Conservation (phyloP, 2,329 filamentous ascomycete species). For the Aspergillus niger region DNA sequence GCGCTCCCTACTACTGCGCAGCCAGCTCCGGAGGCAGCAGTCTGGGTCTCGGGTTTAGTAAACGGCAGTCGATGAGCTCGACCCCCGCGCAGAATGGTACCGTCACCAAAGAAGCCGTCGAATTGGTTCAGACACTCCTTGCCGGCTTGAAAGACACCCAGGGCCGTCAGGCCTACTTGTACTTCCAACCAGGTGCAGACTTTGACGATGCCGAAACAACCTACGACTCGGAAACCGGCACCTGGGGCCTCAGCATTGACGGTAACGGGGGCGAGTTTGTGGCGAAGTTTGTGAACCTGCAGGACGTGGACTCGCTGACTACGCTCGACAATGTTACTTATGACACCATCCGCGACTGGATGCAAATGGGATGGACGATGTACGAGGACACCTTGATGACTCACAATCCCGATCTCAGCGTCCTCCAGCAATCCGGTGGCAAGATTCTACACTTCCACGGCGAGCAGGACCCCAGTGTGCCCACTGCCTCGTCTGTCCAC, state of each 20-base stretch:
- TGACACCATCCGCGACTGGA: conserved; percentile 57
- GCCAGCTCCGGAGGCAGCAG: conserved; percentile 34
- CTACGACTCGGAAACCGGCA: not conserved
- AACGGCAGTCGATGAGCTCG: too few species aligned
- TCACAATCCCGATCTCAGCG: conserved; percentile 51
- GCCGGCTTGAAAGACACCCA: not conserved
- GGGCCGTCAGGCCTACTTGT: not conserved
- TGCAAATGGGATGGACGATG: conserved; percentile 47
- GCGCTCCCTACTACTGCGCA: conserved; percentile 47
- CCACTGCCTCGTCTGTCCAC: conserved; percentile 54
- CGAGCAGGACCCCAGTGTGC: conserved; percentile 55
- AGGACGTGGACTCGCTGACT: conserved; percentile 7
- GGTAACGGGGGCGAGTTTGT: not conserved
- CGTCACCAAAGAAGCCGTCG: not conserved
- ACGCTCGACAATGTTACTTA: conserved; percentile 55
- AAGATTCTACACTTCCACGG: conserved; percentile 61
- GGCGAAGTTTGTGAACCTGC: not conserved
- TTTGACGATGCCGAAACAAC: not conserved
- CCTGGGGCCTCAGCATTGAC: not conserved
- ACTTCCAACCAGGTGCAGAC: not conserved
- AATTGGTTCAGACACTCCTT: not conserved
- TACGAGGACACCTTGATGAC: conserved; percentile 50
- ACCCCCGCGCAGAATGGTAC: not conserved
- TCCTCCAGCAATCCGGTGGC: conserved; percentile 38
- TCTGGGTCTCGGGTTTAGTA: too few species aligned